These are phyloP conservation scores for Apophysomyces variabilis DNA, from an alignment of 371 early-diverging fungal genomes.

Conservation along the genomic window DNA sequence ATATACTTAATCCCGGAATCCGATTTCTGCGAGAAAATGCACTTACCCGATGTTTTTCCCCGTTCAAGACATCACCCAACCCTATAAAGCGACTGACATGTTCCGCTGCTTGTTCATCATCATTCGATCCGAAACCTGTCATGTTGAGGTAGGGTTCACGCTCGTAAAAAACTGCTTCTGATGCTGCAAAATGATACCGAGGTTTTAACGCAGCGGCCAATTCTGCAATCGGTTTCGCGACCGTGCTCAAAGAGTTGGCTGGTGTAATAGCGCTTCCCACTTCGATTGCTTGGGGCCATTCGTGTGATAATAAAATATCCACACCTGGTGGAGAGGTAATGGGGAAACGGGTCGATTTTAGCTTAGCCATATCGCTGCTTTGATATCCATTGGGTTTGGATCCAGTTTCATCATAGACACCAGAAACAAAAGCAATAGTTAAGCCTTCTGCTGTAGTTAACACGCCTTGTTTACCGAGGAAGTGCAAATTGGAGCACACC, in stretches of 20 bases:
- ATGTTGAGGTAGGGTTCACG: slow-evolving; percentile 82
- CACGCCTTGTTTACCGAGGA: slow-evolving; percentile 73
- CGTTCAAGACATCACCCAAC: slow-evolving; percentile 71
- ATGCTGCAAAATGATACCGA: slow-evolving; percentile 85
- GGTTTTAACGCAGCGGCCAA: slow-evolving; percentile 69
- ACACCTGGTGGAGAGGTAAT: slow-evolving; percentile 57
- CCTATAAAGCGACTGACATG: slow-evolving; percentile 88
- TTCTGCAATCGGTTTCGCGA: slow-evolving; percentile 43
- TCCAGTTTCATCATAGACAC: slow-evolving; percentile 34
- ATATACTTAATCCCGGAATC: not conserved
- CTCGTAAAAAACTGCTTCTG: slow-evolving; percentile 75
- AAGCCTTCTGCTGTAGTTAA: slow-evolving; percentile 75
- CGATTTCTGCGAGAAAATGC: not conserved
- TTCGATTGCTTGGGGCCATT: slow-evolving; percentile 75
- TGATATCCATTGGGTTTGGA: slow-evolving; percentile 11
- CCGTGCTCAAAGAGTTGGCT: slow-evolving; percentile 28
- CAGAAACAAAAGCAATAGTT: slow-evolving; percentile 77
- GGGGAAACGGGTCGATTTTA: slow-evolving; percentile 30
- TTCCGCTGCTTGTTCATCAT: slow-evolving; percentile 54
- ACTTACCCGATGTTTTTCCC: slow-evolving; percentile 60
- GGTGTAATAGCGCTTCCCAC: slow-evolving; percentile 18
- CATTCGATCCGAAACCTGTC: slow-evolving; percentile 37
- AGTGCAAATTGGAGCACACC: slow-evolving; percentile 74
- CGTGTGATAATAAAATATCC: slow-evolving; percentile 81
- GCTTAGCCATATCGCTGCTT: slow-evolving; percentile 24